phyloP scores from a whole-genome alignment of 1,139 yeast genomes.

The Debaryomyces coudertii region DNA sequence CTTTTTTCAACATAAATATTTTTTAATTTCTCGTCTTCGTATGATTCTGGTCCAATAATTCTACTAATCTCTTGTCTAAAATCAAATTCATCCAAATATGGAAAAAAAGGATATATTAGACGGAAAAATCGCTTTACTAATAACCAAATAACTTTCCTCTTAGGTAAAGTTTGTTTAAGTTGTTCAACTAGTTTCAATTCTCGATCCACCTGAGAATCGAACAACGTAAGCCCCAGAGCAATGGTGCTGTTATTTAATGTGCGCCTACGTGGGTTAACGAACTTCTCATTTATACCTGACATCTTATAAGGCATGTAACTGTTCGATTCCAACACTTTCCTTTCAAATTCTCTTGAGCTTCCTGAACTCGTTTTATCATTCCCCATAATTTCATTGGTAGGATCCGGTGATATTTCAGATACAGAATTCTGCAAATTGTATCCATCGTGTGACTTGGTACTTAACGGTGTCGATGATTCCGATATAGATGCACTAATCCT shows the following conservation, averaged over 20 bases:
- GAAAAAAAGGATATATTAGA: slow-evolving; percentile 31
- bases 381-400: neutral
- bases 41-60: slow-evolving; percentile 32
- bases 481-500: neutral
- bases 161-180: slow-evolving; percentile 30
- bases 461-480: neutral
- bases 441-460: neutral
- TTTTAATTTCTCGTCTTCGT: slow-evolving; percentile 21
- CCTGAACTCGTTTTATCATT: neutral
- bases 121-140: slow-evolving; percentile 31
- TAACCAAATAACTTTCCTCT: slow-evolving; percentile 30
- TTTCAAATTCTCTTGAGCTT: neutral
- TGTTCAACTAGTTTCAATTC: slow-evolving; percentile 30
- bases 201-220: slow-evolving; percentile 28
- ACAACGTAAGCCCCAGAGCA: slow-evolving; percentile 17
- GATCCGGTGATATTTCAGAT: neutral
- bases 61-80: slow-evolving; percentile 24
- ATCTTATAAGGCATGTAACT: slow-evolving; percentile 4
- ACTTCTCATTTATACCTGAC: neutral
- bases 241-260: slow-evolving; percentile 1
- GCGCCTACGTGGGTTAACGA: neutral
- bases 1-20: slow-evolving; percentile 20
- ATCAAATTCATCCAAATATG: slow-evolving; percentile 34
- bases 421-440: neutral
- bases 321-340: neutral